These are phyloP conservation scores for Ascocoryne sarcoides DNA, from an alignment of 2,329 filamentous ascomycete species.

Conservation along the genomic window DNA sequence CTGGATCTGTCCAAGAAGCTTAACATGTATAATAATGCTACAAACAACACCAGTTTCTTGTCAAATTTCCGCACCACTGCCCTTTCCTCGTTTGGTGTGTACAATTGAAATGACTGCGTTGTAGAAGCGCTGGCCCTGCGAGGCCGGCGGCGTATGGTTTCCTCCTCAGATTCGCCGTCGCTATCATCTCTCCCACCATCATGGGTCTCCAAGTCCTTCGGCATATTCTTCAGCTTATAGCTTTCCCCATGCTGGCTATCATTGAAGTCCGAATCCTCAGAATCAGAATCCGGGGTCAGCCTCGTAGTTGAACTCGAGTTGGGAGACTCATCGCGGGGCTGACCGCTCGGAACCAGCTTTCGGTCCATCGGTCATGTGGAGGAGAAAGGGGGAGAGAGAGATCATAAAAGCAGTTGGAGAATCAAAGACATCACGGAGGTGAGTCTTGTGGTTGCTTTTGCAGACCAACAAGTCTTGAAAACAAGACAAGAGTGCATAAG, in stretches of 20 bases:
- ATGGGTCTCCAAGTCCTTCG: slow-evolving; percentile 7
- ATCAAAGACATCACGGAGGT: not conserved
- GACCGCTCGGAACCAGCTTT: not conserved
- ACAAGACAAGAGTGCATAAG: too few relatives aligned
- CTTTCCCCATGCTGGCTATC: slow-evolving; percentile 15
- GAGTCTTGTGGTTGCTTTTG: not conserved
- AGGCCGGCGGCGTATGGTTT: not conserved
- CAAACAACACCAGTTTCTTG: slow-evolving; percentile 65
- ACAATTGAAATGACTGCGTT: slow-evolving; percentile 40
- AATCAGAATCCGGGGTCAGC: slow-evolving; percentile 24
- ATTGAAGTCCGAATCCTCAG: slow-evolving; percentile 20
- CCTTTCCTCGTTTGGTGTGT: slow-evolving; percentile 61
- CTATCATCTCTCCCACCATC: slow-evolving; percentile 10
- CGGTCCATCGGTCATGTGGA: not conserved
- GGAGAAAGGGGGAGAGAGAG: not conserved
- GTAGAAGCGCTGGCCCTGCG: slow-evolving; percentile 25
- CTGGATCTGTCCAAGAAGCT: slow-evolving; percentile 82
- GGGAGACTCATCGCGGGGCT: not conserved
- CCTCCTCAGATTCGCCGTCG: slow-evolving; percentile 6
- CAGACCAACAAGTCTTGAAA: too few relatives aligned
- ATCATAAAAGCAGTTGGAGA: not conserved
- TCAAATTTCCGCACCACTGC: slow-evolving; percentile 69
- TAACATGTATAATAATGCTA: slow-evolving; percentile 75
- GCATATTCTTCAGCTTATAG: slow-evolving; percentile 13
- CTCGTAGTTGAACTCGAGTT: slow-evolving; percentile 16